Percentiles rank a stretch among this genome's conserved stretches.
Conservation (phyloP, 352 stramenopile species). For the Globisporangium canariense region DNA sequence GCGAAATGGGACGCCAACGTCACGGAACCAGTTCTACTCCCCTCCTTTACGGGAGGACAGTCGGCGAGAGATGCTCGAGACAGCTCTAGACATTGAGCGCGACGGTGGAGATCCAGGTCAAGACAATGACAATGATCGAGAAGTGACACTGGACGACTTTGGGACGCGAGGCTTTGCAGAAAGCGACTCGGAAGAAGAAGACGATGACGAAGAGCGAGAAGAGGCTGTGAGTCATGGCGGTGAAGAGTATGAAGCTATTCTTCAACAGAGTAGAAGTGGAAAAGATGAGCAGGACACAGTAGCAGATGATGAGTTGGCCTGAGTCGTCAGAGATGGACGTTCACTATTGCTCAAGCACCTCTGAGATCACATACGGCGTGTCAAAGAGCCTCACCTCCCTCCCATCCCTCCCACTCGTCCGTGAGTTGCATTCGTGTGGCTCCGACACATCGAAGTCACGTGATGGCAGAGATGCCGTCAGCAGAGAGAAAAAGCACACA, state of each 20-base stretch:
- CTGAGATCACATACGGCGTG: too few relatives aligned
- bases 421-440: too few relatives aligned
- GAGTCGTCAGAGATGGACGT: not conserved
- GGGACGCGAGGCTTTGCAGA: not conserved
- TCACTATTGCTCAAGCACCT: not conserved
- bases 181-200: not conserved
- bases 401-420: too few relatives aligned
- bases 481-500: not conserved
- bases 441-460: too few relatives aligned
- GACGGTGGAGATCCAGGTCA: not conserved
- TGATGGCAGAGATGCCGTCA: not conserved
- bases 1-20: slow-evolving; percentile 5
- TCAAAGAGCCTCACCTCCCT: not conserved
- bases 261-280: not conserved
- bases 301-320: not conserved
- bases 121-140: not conserved
- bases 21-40: slow-evolving; percentile 21
- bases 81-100: not conserved
- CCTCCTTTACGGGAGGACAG: not conserved
- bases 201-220: not conserved
- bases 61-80: not conserved
- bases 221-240: not conserved
- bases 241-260: not conserved
- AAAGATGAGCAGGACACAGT: not conserved
- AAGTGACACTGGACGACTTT: not conserved